phyloP scores from a whole-genome alignment of 1,284 basidiomycete genomes.

The Rhodotorula sp. region DNA sequence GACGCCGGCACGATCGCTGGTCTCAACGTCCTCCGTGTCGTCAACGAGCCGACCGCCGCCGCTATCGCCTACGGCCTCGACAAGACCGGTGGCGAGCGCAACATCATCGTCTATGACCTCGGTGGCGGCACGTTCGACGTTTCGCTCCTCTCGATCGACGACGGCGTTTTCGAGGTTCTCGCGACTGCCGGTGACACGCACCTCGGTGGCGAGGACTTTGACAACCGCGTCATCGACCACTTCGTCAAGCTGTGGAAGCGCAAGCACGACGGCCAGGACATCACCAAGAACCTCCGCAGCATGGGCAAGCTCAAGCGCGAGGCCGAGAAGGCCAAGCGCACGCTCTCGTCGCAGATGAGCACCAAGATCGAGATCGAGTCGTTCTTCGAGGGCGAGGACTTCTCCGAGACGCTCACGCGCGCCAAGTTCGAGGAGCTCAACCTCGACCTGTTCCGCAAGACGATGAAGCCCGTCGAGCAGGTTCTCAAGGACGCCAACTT shows the following conservation, averaged over 20 bases:
- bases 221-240: slow-evolving; percentile 92
- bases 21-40: slow-evolving; percentile 93
- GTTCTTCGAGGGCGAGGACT: slow-evolving; percentile 94
- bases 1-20: slow-evolving; percentile 97
- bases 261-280: slow-evolving; percentile 77
- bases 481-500: slow-evolving; percentile 96
- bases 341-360: slow-evolving; percentile 76
- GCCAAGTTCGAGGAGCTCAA: slow-evolving; percentile 99
- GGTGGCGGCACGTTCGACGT: slow-evolving; percentile 99
- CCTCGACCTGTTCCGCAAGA: slow-evolving; percentile 98
- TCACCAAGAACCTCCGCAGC: slow-evolving; percentile 66
- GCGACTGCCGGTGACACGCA: slow-evolving; percentile 98
- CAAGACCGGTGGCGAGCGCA: slow-evolving; percentile 84
- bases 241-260: slow-evolving; percentile 92
- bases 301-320: slow-evolving; percentile 97
- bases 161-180: slow-evolving; percentile 95
- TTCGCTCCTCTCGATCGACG: slow-evolving; percentile 91
- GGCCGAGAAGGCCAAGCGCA: slow-evolving; percentile 98
- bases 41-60: slow-evolving; percentile 98
- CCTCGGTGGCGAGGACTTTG: slow-evolving; percentile 98
- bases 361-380: slow-evolving; percentile 73
- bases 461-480: slow-evolving; percentile 98
- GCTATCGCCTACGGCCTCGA: slow-evolving; percentile 96
- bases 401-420: slow-evolving; percentile 92
- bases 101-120: slow-evolving; percentile 97